Evolutionary conservation across 257 asterid genomes (phyloP).

Genomic region (Nicotiana knightiana): DNA sequence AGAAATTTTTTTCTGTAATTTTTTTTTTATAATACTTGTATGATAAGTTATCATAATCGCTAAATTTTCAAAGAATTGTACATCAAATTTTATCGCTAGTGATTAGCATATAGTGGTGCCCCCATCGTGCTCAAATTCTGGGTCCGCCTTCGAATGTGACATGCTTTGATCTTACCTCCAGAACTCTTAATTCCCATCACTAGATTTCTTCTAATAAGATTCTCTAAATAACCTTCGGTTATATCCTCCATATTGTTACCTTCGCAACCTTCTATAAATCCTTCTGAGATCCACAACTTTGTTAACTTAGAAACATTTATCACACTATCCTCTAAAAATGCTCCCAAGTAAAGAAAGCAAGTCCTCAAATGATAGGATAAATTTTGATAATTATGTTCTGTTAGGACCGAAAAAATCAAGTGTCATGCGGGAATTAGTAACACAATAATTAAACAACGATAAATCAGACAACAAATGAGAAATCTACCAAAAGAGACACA

Average conservation of each 20-base stretch:
- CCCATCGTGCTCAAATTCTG: no score
- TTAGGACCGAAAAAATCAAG: neutral
- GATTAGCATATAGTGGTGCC: no score
- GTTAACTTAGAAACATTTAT: slow-evolving; percentile 3
- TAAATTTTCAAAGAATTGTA: no score
- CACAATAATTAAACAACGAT: no score
- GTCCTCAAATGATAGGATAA: slow-evolving; percentile 12
- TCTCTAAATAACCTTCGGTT: slow-evolving; percentile 16
- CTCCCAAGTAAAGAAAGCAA: slow-evolving; percentile 20
- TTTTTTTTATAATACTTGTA: no score
- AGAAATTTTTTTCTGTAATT: no score
- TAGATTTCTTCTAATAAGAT: slow-evolving; percentile 15
- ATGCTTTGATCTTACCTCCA: slow-evolving; percentile 10
- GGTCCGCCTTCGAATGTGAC: neutral
- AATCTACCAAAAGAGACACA: no score
- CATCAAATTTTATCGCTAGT: no score
- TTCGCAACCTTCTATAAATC: neutral
- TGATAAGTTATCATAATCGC: no score
- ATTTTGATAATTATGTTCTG: slow-evolving; percentile 12
- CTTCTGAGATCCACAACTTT: slow-evolving; percentile 23
- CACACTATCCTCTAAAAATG: slow-evolving; percentile 9
- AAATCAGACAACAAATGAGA: no score
- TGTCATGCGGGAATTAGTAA: no score
- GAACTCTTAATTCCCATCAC: neutral
- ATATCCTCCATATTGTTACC: slow-evolving; percentile 10